A percentile compares a stretch with the other conserved stretches of the same genome.
Evolutionary conservation across 2,329 filamentous ascomycete genomes (phyloP).

Genomic region (Cylindrodendrum hubeiense): DNA sequence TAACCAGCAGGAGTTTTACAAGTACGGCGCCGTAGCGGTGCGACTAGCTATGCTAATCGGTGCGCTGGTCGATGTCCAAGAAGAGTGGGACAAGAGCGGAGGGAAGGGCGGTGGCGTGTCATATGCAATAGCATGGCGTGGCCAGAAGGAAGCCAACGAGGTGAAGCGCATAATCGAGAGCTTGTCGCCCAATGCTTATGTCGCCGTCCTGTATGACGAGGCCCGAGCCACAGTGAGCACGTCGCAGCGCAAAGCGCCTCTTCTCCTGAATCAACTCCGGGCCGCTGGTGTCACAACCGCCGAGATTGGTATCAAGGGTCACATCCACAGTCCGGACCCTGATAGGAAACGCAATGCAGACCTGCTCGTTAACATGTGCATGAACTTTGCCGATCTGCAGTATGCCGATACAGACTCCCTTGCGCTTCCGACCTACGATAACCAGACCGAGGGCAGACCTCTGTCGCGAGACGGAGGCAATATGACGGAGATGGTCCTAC

Average conservation of each 20-base stretch:
- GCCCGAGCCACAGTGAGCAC: not conserved
- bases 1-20: not conserved
- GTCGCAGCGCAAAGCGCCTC: not conserved
- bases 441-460: not conserved
- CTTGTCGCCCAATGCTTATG: not conserved
- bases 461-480: not conserved
- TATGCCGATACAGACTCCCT: not conserved
- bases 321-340: not conserved
- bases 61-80: not conserved
- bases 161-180: not conserved
- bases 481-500: not conserved
- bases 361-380: no score
- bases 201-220: not conserved
- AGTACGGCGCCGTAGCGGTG: slow-evolving; percentile 2
- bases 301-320: not conserved
- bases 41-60: not conserved
- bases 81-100: not conserved
- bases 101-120: no score
- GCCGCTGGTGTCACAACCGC: not conserved
- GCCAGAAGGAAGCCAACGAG: not conserved
- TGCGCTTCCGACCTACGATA: not conserved
- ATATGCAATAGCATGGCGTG: not conserved
- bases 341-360: not conserved
- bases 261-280: not conserved
- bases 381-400: no score